Base-by-base conservation (phyloP, 805 yeast genomes). In the Lipomyces spencermartinsiae region DNA sequence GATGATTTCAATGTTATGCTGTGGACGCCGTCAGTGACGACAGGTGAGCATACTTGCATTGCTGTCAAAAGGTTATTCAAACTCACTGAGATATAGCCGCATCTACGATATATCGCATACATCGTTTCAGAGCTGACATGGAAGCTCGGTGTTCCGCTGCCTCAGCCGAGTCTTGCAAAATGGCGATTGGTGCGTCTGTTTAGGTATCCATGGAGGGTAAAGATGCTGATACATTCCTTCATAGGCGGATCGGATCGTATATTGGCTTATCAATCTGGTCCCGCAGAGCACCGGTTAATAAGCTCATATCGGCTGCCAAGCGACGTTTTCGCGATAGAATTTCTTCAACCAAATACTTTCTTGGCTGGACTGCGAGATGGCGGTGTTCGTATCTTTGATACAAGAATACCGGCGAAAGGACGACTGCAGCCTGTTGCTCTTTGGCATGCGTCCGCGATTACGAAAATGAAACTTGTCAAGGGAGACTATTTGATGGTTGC, bases 331-430 rank as follows among this genome's bases (percentile, higher is more conserved):
- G 61, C 71, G 10, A 53, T 61, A 35, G 65, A 68, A 59, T 63
- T 34, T 60, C 58, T 60, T 63, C 63, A 63, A 55, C 67, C 65
- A 43, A 37, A 58, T 37, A 63, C 51, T 39, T 62, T 37, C 46
- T 54, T 66, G 39, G 72, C 67, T 55, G 76, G 73, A 34, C 61
- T 59, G 59, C 61, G 74, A 39, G 73, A 64, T 60, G 73, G 65
- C 14, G 53, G 35, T 43, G 67, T 63, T 31, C 56, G 54, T n/a
- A 37, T 65, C 2, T 60, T 66, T 39, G 74, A 72, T 54, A 54
- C 65, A 33, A 61, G 69, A 33, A 53, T 56, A 10, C 65, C 69
- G 12, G 61, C 58, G 19, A 58, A 31, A 35, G 53, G 61, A 9
- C 59, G 37, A 14, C 61, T 57, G 60, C 63, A 33, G 59, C 63